Evolutionary conservation across 345 rosid genomes (phyloP).

Genomic region (Citrus australasica): DNA sequence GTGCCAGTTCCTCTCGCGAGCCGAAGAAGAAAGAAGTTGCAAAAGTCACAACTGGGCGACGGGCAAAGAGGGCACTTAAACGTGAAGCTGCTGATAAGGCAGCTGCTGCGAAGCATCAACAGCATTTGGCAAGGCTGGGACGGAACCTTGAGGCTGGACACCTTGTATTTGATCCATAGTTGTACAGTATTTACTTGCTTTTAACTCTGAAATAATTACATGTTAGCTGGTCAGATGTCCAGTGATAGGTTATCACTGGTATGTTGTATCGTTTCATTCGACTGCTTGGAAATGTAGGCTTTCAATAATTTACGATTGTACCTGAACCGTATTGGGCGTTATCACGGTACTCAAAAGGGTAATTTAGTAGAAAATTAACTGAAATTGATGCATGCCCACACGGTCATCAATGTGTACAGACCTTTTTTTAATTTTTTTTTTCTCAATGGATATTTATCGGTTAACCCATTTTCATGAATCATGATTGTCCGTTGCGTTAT

Average conservation of each 20-base stretch:
- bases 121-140: constrained; percentile 27
- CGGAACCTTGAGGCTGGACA: background rate
- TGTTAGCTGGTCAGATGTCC: background rate
- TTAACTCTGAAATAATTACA: constrained; percentile 12
- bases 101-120: constrained; percentile 50
- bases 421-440: background rate
- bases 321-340: background rate
- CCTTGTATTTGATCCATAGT: constrained; percentile 1
- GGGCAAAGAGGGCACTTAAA: constrained; percentile 89
- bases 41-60: constrained; percentile 51
- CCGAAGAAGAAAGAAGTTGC: constrained; percentile 57
- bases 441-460: background rate
- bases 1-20: constrained; percentile 53
- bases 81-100: constrained; percentile 94
- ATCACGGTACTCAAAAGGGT: background rate
- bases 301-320: background rate
- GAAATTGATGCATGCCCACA: background rate
- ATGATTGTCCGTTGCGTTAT: too few species aligned
- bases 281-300: background rate
- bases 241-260: background rate
- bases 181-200: constrained; percentile 18
- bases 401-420: background rate
- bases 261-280: background rate
- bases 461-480: too few species aligned
- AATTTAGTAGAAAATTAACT: background rate